Evolutionary conservation across 2,329 filamentous ascomycete genomes (phyloP).

Genomic region (Fusarium devonianum): DNA sequence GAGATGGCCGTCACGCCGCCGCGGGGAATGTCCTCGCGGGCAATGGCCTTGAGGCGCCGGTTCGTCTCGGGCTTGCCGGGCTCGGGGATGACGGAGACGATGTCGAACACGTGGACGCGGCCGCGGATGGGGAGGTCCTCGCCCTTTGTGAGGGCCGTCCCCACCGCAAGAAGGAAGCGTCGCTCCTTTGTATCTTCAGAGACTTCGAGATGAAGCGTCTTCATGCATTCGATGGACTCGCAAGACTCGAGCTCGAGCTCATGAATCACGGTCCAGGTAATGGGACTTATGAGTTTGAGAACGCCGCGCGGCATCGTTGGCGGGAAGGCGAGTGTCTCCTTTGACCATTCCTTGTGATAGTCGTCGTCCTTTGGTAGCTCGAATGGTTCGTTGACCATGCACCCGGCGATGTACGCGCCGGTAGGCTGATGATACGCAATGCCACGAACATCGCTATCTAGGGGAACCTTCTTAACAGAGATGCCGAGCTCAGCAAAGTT

Average conservation of each 20-base stretch:
- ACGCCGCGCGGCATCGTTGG: conserved; percentile 76
- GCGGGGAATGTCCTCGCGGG: conserved; percentile 88
- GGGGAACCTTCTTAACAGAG: conserved; percentile 72
- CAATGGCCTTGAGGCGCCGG: conserved; percentile 82
- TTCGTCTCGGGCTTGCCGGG: conserved; percentile 86
- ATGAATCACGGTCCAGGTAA: conserved; percentile 81
- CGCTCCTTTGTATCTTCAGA: conserved; percentile 91
- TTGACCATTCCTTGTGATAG: conserved; percentile 80
- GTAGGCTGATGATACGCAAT: conserved; percentile 80
- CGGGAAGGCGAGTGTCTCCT: conserved; percentile 69
- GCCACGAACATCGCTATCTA: conserved; percentile 74
- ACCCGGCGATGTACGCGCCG: conserved; percentile 78
- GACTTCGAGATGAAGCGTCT: conserved; percentile 84
- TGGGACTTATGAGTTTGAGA: conserved; percentile 80
- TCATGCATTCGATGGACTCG: conserved; percentile 82
- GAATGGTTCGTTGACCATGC: conserved; percentile 73
- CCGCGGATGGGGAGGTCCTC: conserved; percentile 90
- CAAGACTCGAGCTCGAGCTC: conserved; percentile 74
- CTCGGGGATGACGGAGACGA: conserved; percentile 90
- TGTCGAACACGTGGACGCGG: conserved; percentile 87
- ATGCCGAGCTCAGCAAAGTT: conserved; percentile 79
- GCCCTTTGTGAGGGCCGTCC: conserved; percentile 84
- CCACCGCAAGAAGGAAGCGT: conserved; percentile 81
- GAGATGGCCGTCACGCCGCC: conserved; percentile 89
- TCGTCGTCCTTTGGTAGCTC: conserved; percentile 88